Percentiles rank a stretch among this genome's conserved stretches.
phyloP scores from a whole-genome alignment of 306 rosid species.

The Neltuma alba region DNA sequence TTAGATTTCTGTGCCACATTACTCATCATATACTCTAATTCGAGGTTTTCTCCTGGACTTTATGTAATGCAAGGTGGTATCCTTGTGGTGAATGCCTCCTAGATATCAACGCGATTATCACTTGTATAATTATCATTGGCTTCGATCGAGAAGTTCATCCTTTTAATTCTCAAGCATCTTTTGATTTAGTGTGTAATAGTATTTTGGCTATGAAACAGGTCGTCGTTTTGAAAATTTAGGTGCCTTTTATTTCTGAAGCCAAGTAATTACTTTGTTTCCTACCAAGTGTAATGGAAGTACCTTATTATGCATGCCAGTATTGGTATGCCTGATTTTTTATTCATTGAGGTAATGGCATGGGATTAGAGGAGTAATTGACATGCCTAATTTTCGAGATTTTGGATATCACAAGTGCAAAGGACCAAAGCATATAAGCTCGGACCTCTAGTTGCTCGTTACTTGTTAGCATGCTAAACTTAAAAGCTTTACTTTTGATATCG shows the following conservation, averaged over 20 bases:
- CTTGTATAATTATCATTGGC: background rate
- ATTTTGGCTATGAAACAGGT: background rate
- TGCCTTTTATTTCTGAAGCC: background rate
- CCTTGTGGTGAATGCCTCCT: background rate
- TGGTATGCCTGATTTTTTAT: background rate
- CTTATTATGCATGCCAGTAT: background rate
- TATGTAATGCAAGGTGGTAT: background rate
- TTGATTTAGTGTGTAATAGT: background rate
- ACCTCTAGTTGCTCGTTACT: background rate
- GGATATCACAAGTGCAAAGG: background rate
- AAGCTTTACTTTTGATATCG: background rate
- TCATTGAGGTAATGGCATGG: slow-evolving; percentile 27
- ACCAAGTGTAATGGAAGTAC: background rate
- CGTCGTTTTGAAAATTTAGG: background rate
- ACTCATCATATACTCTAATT: background rate
- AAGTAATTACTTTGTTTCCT: background rate
- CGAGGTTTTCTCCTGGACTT: background rate
- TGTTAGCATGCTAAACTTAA: slow-evolving; percentile 8
- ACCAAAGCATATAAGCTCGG: background rate
- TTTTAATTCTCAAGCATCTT: background rate
- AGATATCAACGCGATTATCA: background rate
- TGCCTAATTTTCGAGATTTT: slow-evolving; percentile 9
- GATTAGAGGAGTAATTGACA: slow-evolving; percentile 5
- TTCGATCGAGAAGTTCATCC: background rate
- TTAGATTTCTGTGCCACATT: background rate